Conservation (phyloP, 768 basidiomycete species). For the Grammothele lineata region DNA sequence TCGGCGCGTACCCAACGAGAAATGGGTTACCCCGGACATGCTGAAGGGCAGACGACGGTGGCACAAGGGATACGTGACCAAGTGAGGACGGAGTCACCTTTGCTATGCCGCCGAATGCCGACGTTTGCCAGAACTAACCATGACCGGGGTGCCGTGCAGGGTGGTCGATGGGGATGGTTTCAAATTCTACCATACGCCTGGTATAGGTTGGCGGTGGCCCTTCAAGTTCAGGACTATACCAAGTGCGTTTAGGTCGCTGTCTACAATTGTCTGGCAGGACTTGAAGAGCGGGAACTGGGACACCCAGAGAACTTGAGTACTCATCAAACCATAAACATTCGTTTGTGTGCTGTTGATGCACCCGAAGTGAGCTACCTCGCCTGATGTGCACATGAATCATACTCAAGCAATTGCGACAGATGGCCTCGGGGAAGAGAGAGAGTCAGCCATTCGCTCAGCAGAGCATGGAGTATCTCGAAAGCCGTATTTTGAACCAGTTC, state of each 20-base stretch:
- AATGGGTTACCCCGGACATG: slow-evolving; percentile 66
- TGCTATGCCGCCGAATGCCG: too few relatives aligned
- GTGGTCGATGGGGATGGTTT: slow-evolving; percentile 90
- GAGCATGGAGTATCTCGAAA: slow-evolving; percentile 67
- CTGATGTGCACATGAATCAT: neutral
- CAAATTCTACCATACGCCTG: slow-evolving; percentile 81
- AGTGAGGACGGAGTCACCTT: slow-evolving; percentile 35
- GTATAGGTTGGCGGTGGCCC: slow-evolving; percentile 50
- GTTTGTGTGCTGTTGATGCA: slow-evolving; percentile 89
- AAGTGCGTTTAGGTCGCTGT: too few relatives aligned
- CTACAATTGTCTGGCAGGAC: too few relatives aligned
- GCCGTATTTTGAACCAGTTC: slow-evolving; percentile 48
- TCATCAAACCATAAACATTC: slow-evolving; percentile 84
- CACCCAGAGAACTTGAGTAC: too few relatives aligned
- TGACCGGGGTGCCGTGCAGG: slow-evolving; percentile 30
- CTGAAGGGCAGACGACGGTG: slow-evolving; percentile 55
- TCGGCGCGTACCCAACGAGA: slow-evolving; percentile 56
- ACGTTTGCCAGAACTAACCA: too few relatives aligned
- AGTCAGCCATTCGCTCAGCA: slow-evolving; percentile 75
- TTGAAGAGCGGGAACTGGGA: too few relatives aligned
- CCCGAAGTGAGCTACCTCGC: slow-evolving; percentile 62
- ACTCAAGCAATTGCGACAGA: slow-evolving; percentile 33
- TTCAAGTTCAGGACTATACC: too few relatives aligned
- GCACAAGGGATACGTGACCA: slow-evolving; percentile 79
- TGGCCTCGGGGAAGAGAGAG: slow-evolving; percentile 76